phyloP scores from a whole-genome alignment of 805 yeast species.

The Lipomyces yamadae region DNA sequence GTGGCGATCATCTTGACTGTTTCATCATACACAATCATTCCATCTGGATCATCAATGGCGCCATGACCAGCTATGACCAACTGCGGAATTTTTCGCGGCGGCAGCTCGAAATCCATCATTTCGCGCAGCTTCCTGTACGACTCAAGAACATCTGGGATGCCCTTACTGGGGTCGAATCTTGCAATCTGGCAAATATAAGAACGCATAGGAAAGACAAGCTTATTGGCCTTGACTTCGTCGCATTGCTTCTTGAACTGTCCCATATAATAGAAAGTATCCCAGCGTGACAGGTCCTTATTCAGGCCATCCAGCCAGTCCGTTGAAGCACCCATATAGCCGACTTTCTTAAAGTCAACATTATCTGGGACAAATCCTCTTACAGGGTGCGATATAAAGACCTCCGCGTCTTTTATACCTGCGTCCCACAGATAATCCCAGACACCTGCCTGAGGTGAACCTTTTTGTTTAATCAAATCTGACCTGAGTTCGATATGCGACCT shows the following conservation, averaged over 20 bases:
- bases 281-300: conserved; percentile 30
- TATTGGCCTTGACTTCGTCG: conserved; percentile 33
- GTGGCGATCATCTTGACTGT: conserved; percentile 22
- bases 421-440: conserved; percentile 36
- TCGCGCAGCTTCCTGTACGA: conserved; percentile 30
- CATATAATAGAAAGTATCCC: conserved; percentile 36
- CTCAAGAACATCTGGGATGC: conserved; percentile 36
- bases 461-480: conserved; percentile 28
- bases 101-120: conserved; percentile 35
- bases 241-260: conserved; percentile 32
- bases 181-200: conserved; percentile 37
- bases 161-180: conserved; percentile 38
- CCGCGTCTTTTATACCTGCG: conserved; percentile 35
- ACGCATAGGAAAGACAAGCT: conserved; percentile 34
- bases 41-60: conserved; percentile 38
- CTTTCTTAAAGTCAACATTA: conserved; percentile 23
- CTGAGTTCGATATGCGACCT: conserved; percentile 37
- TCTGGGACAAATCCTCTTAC: conserved; percentile 37
- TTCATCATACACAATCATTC: conserved; percentile 31
- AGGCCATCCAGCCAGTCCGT: conserved; percentile 38
- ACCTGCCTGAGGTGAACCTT: conserved; percentile 35
- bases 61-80: conserved; percentile 37
- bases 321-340: conserved; percentile 35
- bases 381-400: conserved; percentile 37
- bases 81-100: conserved; percentile 37